Evolutionary conservation across 2,329 filamentous ascomycete species (phyloP).

Genomic region (Nigrospora osmanthi): DNA sequence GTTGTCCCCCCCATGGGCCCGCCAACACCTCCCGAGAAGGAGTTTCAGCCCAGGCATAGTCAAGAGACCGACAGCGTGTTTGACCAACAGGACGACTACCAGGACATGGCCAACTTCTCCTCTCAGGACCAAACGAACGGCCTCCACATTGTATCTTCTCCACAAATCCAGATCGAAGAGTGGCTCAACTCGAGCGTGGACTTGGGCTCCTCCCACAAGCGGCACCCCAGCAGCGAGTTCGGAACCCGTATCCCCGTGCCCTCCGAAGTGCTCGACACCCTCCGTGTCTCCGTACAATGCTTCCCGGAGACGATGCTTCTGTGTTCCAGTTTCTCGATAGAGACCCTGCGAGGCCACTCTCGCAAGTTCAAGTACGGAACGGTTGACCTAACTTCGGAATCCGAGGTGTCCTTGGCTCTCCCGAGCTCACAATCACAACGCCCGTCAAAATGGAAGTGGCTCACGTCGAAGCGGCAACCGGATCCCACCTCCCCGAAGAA

Average conservation of each 20-base stretch:
- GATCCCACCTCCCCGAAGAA: conserved; percentile 5
- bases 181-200: conserved; percentile 16
- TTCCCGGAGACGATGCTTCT: conserved; percentile 54
- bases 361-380: conserved; percentile 39
- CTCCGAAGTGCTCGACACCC: conserved; percentile 43
- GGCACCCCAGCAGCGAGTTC: conserved; percentile 11
- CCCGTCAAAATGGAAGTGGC: conserved; percentile 18
- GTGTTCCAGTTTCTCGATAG: conserved; percentile 45
- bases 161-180: conserved; percentile 13
- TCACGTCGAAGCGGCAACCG: conserved; percentile 7
- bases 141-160: background rate
- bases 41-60: too few relatives aligned
- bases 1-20: too few relatives aligned
- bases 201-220: conserved; percentile 12
- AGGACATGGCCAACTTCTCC: background rate
- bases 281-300: conserved; percentile 44
- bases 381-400: conserved; percentile 9
- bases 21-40: too few relatives aligned
- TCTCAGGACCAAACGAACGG: too few relatives aligned
- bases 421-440: conserved; percentile 5
- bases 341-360: conserved; percentile 49
- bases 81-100: too few relatives aligned
- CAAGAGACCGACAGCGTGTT: too few relatives aligned
- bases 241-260: conserved; percentile 39
- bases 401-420: conserved; percentile 4